Percentiles rank a stretch among this genome's conserved stretches.
Conservation (phyloP, 2,329 filamentous ascomycete species). For the Cercospora zeina region DNA sequence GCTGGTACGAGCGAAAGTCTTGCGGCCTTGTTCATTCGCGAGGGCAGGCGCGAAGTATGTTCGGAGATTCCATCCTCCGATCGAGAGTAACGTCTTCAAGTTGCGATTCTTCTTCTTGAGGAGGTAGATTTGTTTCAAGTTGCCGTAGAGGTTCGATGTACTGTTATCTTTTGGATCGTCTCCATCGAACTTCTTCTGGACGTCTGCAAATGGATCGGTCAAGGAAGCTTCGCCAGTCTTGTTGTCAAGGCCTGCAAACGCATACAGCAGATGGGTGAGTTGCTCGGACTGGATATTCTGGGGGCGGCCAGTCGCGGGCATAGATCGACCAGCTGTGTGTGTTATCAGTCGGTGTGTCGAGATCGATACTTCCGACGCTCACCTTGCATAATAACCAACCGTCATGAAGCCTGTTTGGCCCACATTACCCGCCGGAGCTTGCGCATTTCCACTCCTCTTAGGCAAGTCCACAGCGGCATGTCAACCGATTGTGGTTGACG, state of each 20-base stretch:
- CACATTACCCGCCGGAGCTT: slow-evolving; percentile 17
- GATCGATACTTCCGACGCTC: not conserved
- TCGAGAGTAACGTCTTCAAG: slow-evolving; percentile 75
- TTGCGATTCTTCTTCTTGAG: slow-evolving; percentile 74
- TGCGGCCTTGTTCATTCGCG: slow-evolving; percentile 61
- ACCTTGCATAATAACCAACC: slow-evolving; percentile 72
- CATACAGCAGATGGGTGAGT: slow-evolving; percentile 84
- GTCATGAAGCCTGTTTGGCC: slow-evolving; percentile 57
- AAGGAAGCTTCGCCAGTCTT: slow-evolving; percentile 76
- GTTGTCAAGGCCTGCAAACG: slow-evolving; percentile 80
- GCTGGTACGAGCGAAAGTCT: slow-evolving; percentile 66
- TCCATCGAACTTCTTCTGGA: slow-evolving; percentile 65
- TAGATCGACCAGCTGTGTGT: slow-evolving; percentile 52
- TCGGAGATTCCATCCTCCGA: slow-evolving; percentile 80
- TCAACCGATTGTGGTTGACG: slow-evolving; percentile 23
- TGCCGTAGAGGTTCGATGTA: slow-evolving; percentile 60
- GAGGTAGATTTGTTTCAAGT: slow-evolving; percentile 71
- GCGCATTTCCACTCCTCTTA: slow-evolving; percentile 1
- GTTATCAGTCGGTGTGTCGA: slow-evolving; percentile 17
- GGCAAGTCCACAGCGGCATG: slow-evolving; percentile 17
- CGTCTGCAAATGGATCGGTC: slow-evolving; percentile 67
- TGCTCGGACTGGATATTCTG: slow-evolving; percentile 76
- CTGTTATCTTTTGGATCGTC: slow-evolving; percentile 57
- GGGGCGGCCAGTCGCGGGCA: slow-evolving; percentile 72
- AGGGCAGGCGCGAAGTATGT: slow-evolving; percentile 72